Evolutionary conservation across 805 yeast species (phyloP), one percentile per base, ranked within the genome.

Genomic region (Metschnikowia cubensis): DNA sequence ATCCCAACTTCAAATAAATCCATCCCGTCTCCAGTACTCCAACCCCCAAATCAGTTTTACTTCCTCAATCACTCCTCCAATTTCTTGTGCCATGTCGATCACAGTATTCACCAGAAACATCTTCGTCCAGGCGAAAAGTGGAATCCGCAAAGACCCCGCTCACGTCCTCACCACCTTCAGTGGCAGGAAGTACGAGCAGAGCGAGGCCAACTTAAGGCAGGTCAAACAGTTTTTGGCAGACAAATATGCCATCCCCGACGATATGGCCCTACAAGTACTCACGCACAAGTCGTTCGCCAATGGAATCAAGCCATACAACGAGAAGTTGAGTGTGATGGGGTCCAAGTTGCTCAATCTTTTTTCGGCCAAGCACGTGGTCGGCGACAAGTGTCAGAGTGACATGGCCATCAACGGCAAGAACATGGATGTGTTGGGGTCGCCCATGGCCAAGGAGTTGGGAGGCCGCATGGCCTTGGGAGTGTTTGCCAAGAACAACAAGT

Each of bases 261-360:
- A 76, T 6, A 57, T 85, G 51, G 69, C 85, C 20, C 73, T 89
- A 53, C 98, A 92, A 70, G 83, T 88, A 37, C 72, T 91, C 60
- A 91, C 97, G 5, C 97, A 92, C 71, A 92, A 92, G 71, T 88
- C 96, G 20, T 92, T 90, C 75, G 96, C 95, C 4, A 95, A 89
- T 69, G 97, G 96, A 8, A 74, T 80, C 54, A 82, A 84, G 59
- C 97, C 97, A 6, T 89, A 87, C 70, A 92, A 91, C 70, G 97
- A 90, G 65, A 87, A 85, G 66, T 74, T 92, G 59, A 76, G 89
- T 17, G 78, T 85, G 40, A 71, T 89, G 64, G 97, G 95, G 15
- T 63, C 77, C 35, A 85, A 84, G 61, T 69, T 83, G 58, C 66
- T 85, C 55, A 82, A 81, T 62, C 71, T 76, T 45, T 65, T 61